phyloP scores from a whole-genome alignment of 2,329 filamentous ascomycete genomes.

The Ceratocystis albifundus region DNA sequence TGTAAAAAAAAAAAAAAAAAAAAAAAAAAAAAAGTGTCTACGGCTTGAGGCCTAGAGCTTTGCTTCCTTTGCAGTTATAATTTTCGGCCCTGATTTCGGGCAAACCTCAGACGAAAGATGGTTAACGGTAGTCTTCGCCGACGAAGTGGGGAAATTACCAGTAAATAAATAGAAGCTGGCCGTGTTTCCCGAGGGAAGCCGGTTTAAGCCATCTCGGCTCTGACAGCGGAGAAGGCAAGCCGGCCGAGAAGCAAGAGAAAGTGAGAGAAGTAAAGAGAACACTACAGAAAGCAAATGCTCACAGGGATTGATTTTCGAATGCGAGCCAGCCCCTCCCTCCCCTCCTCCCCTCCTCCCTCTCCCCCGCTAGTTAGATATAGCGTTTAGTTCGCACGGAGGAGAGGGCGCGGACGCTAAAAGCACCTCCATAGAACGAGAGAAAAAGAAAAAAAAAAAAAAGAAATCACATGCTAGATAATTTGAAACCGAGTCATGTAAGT shows the following conservation, averaged over 20 bases:
- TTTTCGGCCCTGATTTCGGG: conserved; percentile 1
- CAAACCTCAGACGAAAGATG: background rate
- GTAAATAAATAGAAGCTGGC: background rate
- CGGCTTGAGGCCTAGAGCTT: background rate
- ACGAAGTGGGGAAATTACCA: background rate
- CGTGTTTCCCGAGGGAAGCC: conserved; percentile 12
- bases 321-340: too few species aligned
- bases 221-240: background rate
- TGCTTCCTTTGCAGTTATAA: background rate
- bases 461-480: conserved; percentile 3
- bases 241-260: background rate
- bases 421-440: background rate
- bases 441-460: background rate
- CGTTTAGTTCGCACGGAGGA: background rate
- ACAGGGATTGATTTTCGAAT: background rate
- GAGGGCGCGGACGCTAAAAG: background rate
- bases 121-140: background rate
- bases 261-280: background rate
- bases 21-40: background rate
- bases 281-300: background rate
- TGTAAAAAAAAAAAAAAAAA: background rate
- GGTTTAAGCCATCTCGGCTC: background rate
- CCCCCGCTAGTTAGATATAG: background rate
- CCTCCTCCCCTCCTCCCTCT: too few species aligned
- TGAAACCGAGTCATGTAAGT: background rate